phyloP scores from a whole-genome alignment of 2,329 filamentous ascomycete species.

The Hypoxylon sp. region DNA sequence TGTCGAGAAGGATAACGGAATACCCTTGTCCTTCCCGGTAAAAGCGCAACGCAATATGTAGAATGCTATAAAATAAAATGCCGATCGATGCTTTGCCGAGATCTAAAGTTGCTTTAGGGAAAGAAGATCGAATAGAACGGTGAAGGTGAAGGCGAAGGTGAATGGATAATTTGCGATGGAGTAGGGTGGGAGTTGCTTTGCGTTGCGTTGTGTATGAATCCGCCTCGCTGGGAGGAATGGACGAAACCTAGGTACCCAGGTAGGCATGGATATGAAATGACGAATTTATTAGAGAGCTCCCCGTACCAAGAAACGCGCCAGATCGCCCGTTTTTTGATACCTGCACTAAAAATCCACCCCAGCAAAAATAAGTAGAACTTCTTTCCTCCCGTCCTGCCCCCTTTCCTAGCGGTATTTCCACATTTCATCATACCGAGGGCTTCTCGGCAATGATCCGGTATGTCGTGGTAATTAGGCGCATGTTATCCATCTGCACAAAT shows the following conservation, averaged over 20 bases:
- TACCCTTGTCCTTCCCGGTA: constrained; percentile 19
- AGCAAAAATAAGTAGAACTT: constrained; percentile 17
- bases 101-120: constrained; percentile 41
- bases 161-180: constrained; percentile 2
- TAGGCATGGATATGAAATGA: background rate
- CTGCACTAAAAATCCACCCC: constrained; percentile 20
- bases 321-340: constrained; percentile 21
- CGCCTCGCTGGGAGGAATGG: constrained; percentile 5
- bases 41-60: constrained; percentile 39
- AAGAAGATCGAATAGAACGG: constrained; percentile 38
- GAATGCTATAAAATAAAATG: constrained; percentile 45
- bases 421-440: constrained; percentile 46
- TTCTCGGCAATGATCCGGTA: constrained; percentile 68
- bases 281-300: constrained; percentile 21
- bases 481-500: constrained; percentile 69
- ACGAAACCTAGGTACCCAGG: background rate
- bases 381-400: background rate
- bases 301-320: constrained; percentile 31
- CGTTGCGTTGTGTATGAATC: constrained; percentile 1
- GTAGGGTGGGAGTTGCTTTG: constrained; percentile 14
- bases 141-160: constrained; percentile 13
- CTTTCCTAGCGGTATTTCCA: background rate
- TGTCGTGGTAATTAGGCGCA: constrained; percentile 66
- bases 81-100: constrained; percentile 40
- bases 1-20: constrained; percentile 22